Evolutionary conservation across 192 early-diverging fungal genomes (phyloP).

Genomic region (Backusella australiensis): DNA sequence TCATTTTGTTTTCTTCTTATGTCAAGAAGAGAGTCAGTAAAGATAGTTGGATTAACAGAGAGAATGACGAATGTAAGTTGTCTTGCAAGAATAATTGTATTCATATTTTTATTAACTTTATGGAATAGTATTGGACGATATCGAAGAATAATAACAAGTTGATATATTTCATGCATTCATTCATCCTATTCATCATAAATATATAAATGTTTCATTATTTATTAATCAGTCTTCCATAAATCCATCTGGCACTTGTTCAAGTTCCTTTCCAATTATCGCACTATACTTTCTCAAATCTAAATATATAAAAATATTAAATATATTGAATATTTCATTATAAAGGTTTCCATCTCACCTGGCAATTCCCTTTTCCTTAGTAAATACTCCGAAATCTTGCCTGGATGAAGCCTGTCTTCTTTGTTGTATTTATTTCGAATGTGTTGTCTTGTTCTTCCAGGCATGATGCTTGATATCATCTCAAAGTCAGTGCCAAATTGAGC

Average conservation of each 20-base stretch:
- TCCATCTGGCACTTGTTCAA: conserved; percentile 24
- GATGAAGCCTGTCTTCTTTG: conserved; percentile 24
- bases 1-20: conserved; percentile 40
- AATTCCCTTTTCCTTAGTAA: conserved; percentile 25
- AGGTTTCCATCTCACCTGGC: conserved; percentile 14
- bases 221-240: conserved; percentile 8
- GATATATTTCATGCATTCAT: neutral
- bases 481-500: conserved; percentile 40
- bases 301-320: neutral
- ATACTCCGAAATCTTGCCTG: conserved; percentile 27
- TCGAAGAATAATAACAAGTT: neutral
- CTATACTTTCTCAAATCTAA: conserved; percentile 15
- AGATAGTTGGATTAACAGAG: neutral
- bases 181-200: neutral
- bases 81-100: neutral
- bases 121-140: neutral
- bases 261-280: conserved; percentile 6
- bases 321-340: too few species aligned
- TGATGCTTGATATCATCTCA: conserved; percentile 30
- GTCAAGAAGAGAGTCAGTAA: conserved; percentile 15
- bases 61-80: neutral
- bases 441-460: conserved; percentile 24
- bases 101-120: neutral
- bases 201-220: neutral
- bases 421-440: conserved; percentile 36